A percentile compares a stretch with the other conserved stretches of the same genome.
These are phyloP conservation scores for Oryza rufipogon DNA, from an alignment of 176 grass and related monocot genomes.

Conservation along the genomic window DNA sequence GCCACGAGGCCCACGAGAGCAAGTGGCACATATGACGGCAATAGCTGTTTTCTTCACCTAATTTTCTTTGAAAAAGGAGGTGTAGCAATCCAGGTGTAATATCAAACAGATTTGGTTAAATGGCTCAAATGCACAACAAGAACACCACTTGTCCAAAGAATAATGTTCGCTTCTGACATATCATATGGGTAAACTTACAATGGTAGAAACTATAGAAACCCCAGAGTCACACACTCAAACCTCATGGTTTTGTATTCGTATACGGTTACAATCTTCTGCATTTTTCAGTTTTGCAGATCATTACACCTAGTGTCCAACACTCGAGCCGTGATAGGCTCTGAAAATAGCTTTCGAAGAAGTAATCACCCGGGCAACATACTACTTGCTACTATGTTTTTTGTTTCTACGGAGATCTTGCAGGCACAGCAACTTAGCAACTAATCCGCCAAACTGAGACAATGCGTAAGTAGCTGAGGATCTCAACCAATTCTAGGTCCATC, in stretches of 20 bases:
- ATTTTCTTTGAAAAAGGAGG: too few relatives aligned
- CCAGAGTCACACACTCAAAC: slow-evolving; percentile 18
- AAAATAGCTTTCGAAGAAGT: slow-evolving; percentile 12
- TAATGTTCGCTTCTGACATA: slow-evolving; percentile 30
- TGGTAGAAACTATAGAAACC: slow-evolving; percentile 30
- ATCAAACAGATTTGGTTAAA: background rate
- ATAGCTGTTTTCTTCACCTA: background rate
- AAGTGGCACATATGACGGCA: background rate
- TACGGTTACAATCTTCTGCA: slow-evolving; percentile 48
- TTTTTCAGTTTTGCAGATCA: slow-evolving; percentile 16
- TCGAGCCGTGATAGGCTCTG: slow-evolving; percentile 10
- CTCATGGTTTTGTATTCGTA: slow-evolving; percentile 40
- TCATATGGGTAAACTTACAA: slow-evolving; percentile 49
- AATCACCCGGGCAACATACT: slow-evolving; percentile 46
- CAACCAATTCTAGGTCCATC: slow-evolving; percentile 37
- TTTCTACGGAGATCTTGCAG: slow-evolving; percentile 37
- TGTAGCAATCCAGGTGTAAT: background rate
- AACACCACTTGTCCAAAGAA: slow-evolving; percentile 25
- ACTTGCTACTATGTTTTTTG: slow-evolving; percentile 30
- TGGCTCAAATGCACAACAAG: background rate
- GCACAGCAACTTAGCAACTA: slow-evolving; percentile 30
- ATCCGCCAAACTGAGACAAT: slow-evolving; percentile 23
- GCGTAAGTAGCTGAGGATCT: slow-evolving; percentile 32
- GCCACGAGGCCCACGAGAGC: background rate
- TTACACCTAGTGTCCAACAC: slow-evolving; percentile 37